A percentile compares a stretch with the other conserved stretches of the same genome.
Conservation (phyloP, 768 basidiomycete species). For the Fibroporia radiculosa region DNA sequence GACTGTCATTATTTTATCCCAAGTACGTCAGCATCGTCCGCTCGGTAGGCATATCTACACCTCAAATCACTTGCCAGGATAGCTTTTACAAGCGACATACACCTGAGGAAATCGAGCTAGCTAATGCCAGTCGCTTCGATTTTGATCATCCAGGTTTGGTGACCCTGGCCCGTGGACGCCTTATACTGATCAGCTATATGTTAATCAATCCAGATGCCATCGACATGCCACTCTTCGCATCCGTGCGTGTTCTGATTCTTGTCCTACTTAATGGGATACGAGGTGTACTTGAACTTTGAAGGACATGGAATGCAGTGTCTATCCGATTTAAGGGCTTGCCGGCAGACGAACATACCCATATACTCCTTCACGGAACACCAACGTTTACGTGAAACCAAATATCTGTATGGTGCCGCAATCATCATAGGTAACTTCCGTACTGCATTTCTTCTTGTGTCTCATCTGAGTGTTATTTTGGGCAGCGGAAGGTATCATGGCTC, state of each 20-base stretch:
- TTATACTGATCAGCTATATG: background rate
- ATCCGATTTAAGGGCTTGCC: constrained; percentile 75
- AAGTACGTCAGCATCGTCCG: constrained; percentile 34
- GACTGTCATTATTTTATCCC: constrained; percentile 85
- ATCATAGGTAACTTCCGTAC: constrained; percentile 57
- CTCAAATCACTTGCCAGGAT: constrained; percentile 45
- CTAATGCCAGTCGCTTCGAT: constrained; percentile 73
- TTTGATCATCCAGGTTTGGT: constrained; percentile 69
- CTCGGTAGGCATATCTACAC: too few species aligned
- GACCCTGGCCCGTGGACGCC: background rate
- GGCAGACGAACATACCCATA: constrained; percentile 82
- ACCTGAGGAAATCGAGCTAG: constrained; percentile 73
- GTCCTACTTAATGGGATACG: background rate
- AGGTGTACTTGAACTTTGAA: background rate
- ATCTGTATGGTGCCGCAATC: constrained; percentile 88
- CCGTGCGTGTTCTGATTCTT: constrained; percentile 38
- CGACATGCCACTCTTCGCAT: constrained; percentile 81
- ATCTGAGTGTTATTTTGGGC: background rate
- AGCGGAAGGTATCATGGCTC: constrained; percentile 90
- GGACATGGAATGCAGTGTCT: constrained; percentile 53
- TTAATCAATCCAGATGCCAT: constrained; percentile 49
- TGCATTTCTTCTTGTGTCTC: too few species aligned
- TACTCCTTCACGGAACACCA: constrained; percentile 94
- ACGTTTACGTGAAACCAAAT: constrained; percentile 67
- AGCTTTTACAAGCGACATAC: constrained; percentile 86